Conservation (phyloP, 495 filamentous ascomycete species). For the Chlorociboria aeruginascens region DNA sequence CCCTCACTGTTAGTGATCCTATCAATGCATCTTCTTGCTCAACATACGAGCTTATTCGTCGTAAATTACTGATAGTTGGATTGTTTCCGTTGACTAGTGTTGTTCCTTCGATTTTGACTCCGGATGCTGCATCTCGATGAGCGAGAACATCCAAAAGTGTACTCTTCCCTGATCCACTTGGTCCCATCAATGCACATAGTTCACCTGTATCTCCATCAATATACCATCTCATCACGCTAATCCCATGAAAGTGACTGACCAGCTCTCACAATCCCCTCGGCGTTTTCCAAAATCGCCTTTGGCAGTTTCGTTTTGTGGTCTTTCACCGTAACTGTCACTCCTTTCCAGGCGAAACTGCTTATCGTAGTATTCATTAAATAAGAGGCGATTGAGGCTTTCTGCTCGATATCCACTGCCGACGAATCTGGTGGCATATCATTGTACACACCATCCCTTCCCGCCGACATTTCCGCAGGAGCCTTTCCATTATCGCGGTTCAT, state of each 20-base stretch:
- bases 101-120: conserved; percentile 34
- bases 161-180: conserved; percentile 66
- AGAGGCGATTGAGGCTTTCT: no score
- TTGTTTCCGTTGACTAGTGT: conserved; percentile 46
- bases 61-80: conserved; percentile 26
- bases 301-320: conserved; percentile 50
- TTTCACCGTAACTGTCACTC: conserved; percentile 52
- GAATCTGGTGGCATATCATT: no score
- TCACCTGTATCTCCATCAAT: conserved; percentile 37
- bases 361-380: conserved; percentile 14
- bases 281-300: conserved; percentile 36
- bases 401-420: no score
- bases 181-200: conserved; percentile 65
- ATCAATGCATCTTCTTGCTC: conserved; percentile 80
- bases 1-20: conserved; percentile 61
- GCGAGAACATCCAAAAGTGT: conserved; percentile 67
- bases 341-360: conserved; percentile 42
- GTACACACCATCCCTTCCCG: no score
- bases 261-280: conserved; percentile 17
- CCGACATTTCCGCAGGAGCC: no score
- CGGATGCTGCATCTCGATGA: conserved; percentile 35
- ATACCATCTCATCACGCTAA: no score
- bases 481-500: no score
- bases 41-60: conserved; percentile 54
- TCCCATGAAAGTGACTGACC: neutral